Evolutionary conservation across 1,284 basidiomycete species (phyloP).

Genomic region (Irpex lacteus): DNA sequence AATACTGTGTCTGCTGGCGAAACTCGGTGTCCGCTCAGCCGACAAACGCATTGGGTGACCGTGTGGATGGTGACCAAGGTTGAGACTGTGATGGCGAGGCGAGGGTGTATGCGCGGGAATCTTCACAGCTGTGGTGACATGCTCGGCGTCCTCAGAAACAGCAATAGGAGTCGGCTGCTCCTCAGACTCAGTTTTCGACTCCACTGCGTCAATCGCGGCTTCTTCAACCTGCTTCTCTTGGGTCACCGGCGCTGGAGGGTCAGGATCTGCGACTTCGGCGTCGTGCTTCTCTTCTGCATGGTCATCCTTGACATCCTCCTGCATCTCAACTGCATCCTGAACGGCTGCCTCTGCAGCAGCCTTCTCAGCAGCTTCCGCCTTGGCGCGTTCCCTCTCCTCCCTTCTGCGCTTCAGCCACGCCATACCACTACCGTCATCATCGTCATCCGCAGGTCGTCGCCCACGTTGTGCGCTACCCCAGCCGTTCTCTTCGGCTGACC

Average conservation of each 20-base stretch:
- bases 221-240: constrained; percentile 9
- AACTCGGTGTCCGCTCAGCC: constrained; percentile 2
- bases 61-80: neutral
- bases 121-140: constrained; percentile 25
- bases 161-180: constrained; percentile 10
- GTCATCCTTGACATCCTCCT: constrained; percentile 23
- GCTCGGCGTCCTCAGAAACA: constrained; percentile 13
- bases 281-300: constrained; percentile 12
- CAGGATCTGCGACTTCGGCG: constrained; percentile 2
- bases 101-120: constrained; percentile 20
- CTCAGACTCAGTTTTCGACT: constrained; percentile 4
- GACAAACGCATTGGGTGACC: neutral
- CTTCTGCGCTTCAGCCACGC: constrained; percentile 62
- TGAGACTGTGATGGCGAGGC: constrained; percentile 16
- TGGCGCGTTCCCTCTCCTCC: constrained; percentile 43
- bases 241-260: neutral
- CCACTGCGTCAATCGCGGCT: constrained; percentile 3
- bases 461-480: constrained; percentile 19
- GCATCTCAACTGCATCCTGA: constrained; percentile 26
- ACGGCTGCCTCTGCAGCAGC: constrained; percentile 16
- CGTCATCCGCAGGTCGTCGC: constrained; percentile 30
- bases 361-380: constrained; percentile 16
- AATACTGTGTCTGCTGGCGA: constrained; percentile 7
- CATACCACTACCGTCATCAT: constrained; percentile 74
- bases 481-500: constrained; percentile 13